Conservation (phyloP, 2,329 filamentous ascomycete genomes). For the Aspergillus sojae region DNA sequence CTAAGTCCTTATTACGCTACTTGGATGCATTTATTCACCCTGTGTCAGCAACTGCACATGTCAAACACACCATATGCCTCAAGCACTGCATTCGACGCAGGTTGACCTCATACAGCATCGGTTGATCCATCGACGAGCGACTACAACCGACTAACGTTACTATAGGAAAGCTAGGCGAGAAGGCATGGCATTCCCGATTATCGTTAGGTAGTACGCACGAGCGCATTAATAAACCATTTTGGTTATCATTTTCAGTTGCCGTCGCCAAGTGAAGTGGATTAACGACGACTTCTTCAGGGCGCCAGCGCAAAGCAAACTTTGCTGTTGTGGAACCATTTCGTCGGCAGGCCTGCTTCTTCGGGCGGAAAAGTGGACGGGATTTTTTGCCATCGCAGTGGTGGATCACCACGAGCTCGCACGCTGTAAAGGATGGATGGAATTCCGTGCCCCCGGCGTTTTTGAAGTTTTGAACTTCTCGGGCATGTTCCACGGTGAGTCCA, state of each 20-base stretch:
- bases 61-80: background rate
- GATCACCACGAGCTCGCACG: background rate
- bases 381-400: conserved; percentile 13
- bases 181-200: background rate
- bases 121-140: background rate
- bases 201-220: background rate
- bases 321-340: conserved; percentile 7
- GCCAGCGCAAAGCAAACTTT: conserved; percentile 5
- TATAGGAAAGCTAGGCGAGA: conserved; percentile 8
- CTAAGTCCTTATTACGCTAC: background rate
- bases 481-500: conserved; percentile 1
- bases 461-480: background rate
- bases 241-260: background rate
- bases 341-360: conserved; percentile 19
- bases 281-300: background rate
- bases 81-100: background rate
- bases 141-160: background rate
- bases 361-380: conserved; percentile 9
- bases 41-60: background rate
- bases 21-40: background rate
- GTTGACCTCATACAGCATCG: conserved; percentile 5
- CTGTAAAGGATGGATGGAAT: background rate
- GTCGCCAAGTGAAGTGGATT: background rate
- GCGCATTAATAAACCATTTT: background rate
- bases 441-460: background rate